A percentile compares a stretch with the other conserved stretches of the same genome.
phyloP scores from a whole-genome alignment of 1,284 basidiomycete genomes.

The Pseudozyma hubeiensis region DNA sequence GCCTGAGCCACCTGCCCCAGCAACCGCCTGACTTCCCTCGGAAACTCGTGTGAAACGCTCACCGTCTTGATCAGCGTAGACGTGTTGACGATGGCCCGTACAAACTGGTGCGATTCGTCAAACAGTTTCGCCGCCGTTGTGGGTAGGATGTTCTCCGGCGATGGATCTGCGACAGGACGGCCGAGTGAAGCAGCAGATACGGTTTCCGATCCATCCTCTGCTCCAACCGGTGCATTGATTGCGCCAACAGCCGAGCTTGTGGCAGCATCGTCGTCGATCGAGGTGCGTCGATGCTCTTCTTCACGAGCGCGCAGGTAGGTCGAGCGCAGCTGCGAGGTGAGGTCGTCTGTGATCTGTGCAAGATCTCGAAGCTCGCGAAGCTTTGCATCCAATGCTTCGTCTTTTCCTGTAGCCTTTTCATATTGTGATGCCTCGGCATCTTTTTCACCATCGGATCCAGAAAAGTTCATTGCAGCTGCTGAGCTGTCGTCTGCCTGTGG shows the following conservation, averaged over 20 bases:
- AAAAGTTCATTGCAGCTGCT: constrained; percentile 1
- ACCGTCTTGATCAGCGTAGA: constrained; percentile 60
- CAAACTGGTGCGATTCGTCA: constrained; percentile 58
- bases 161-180: not conserved
- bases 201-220: not conserved
- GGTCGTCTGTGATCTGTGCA: constrained; percentile 35
- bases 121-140: constrained; percentile 41
- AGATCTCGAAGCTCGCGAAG: constrained; percentile 33
- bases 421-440: constrained; percentile 1
- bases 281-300: constrained; percentile 28
- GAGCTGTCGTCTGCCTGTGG: not conserved
- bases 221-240: not conserved
- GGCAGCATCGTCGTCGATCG: constrained; percentile 11
- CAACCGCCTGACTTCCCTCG: constrained; percentile 48
- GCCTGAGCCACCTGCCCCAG: constrained; percentile 60
- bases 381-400: constrained; percentile 1
- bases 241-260: not conserved
- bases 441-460: constrained; percentile 10
- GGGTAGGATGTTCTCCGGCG: constrained; percentile 35
- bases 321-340: constrained; percentile 43
- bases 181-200: not conserved
- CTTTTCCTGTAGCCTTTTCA: not conserved
- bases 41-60: constrained; percentile 50
- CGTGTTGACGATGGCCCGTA: constrained; percentile 58
- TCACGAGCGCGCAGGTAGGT: constrained; percentile 42